These are phyloP conservation scores for Saturnispora halmiae DNA, from an alignment of 805 yeast genomes.

Conservation along the genomic window DNA sequence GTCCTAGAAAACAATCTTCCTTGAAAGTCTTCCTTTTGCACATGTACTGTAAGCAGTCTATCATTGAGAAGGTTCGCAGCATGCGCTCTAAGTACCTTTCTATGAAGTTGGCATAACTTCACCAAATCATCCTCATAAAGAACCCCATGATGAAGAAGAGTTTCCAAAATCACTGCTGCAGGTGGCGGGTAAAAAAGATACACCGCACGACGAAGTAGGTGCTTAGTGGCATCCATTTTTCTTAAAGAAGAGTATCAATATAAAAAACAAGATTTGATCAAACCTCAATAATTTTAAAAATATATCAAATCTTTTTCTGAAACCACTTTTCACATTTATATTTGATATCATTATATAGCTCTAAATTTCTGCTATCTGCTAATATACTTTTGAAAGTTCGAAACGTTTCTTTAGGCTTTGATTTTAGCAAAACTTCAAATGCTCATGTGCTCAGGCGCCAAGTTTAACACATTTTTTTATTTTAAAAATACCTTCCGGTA, in stretches of 20 bases:
- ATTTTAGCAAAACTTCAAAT: background rate
- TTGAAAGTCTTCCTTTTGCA: slow-evolving; percentile 60
- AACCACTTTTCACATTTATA: too few relatives aligned
- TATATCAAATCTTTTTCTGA: too few relatives aligned
- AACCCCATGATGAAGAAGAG: slow-evolving; percentile 78
- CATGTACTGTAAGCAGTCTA: slow-evolving; percentile 60
- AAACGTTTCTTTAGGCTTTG: too few relatives aligned
- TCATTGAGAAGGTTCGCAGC: slow-evolving; percentile 81
- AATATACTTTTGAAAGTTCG: too few relatives aligned
- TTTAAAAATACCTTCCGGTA: background rate
- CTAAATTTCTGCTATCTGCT: too few relatives aligned
- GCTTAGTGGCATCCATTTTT: slow-evolving; percentile 13
- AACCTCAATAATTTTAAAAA: too few relatives aligned
- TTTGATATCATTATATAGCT: too few relatives aligned
- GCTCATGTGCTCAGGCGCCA: background rate
- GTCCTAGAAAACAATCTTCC: slow-evolving; percentile 71
- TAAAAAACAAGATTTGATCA: too few relatives aligned
- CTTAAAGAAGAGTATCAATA: too few relatives aligned
- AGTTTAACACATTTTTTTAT: too few relatives aligned
- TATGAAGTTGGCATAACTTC: slow-evolving; percentile 69
- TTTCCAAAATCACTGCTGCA: slow-evolving; percentile 80
- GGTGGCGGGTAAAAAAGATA: slow-evolving; percentile 82
- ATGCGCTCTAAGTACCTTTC: slow-evolving; percentile 76
- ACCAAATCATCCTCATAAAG: slow-evolving; percentile 87
- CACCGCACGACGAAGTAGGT: slow-evolving; percentile 64